A percentile compares a stretch with the other conserved stretches of the same genome.
These are phyloP conservation scores for Septoria petroselini DNA, from an alignment of 2,329 filamentous ascomycete genomes.

Conservation along the genomic window DNA sequence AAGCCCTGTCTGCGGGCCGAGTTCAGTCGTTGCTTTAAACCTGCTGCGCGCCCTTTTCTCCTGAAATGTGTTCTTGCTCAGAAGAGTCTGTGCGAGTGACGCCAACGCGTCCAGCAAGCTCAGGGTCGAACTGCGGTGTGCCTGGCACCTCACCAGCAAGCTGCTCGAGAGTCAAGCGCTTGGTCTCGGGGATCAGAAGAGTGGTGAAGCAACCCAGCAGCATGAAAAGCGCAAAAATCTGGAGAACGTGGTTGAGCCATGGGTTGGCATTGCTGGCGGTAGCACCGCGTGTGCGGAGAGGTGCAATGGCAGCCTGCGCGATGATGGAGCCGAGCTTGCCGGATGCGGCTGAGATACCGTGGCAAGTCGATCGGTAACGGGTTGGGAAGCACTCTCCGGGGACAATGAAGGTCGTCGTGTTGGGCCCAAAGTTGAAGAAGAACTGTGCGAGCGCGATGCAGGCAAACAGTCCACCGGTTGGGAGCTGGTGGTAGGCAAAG, in stretches of 20 bases:
- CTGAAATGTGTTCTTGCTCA: slow-evolving; percentile 17
- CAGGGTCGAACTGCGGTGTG: slow-evolving; percentile 48
- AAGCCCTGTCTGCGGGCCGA: not conserved
- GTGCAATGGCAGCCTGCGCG: slow-evolving; percentile 50
- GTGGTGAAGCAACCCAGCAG: slow-evolving; percentile 65
- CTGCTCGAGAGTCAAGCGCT: slow-evolving; percentile 65
- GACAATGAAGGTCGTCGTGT: slow-evolving; percentile 52
- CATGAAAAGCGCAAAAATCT: slow-evolving; percentile 80
- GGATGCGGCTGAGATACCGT: slow-evolving; percentile 50
- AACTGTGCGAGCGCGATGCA: slow-evolving; percentile 50
- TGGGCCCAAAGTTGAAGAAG: slow-evolving; percentile 56
- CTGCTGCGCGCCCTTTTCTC: slow-evolving; percentile 20
- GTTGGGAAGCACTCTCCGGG: slow-evolving; percentile 54
- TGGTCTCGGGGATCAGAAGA: slow-evolving; percentile 69
- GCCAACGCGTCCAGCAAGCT: slow-evolving; percentile 23
- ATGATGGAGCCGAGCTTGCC: slow-evolving; percentile 52
- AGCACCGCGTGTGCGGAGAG: slow-evolving; percentile 54
- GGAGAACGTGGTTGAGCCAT: slow-evolving; percentile 70
- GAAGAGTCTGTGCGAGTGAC: slow-evolving; percentile 15
- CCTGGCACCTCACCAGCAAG: slow-evolving; percentile 65
- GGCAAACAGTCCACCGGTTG: slow-evolving; percentile 43
- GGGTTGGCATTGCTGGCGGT: slow-evolving; percentile 54
- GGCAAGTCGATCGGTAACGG: slow-evolving; percentile 48
- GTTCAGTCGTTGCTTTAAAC: slow-evolving; percentile 15
- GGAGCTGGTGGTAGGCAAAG: slow-evolving; percentile 48